Evolutionary conservation across 371 early-diverging fungal genomes (phyloP).

Genomic region (Mucor saturninus): DNA sequence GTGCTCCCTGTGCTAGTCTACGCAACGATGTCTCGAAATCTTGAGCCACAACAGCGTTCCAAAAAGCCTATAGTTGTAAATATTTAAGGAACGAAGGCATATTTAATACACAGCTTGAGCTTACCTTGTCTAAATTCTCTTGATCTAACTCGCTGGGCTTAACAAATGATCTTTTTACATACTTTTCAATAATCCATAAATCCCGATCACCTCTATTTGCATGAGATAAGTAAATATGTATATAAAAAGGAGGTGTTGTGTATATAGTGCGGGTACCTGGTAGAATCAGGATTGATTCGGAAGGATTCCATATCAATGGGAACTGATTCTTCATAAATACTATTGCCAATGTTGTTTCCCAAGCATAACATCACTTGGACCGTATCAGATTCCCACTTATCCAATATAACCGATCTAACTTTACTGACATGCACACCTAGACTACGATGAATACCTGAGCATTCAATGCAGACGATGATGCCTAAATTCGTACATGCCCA

Average conservation of each 20-base stretch:
- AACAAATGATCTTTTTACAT: constrained; percentile 71
- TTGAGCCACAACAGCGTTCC: constrained; percentile 61
- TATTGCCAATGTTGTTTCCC: constrained; percentile 80
- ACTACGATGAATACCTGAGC: constrained; percentile 96
- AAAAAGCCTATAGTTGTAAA: constrained; percentile 42
- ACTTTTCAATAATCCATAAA: constrained; percentile 77
- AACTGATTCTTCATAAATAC: constrained; percentile 68
- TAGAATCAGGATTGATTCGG: constrained; percentile 34
- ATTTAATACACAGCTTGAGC: neutral
- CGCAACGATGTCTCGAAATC: constrained; percentile 64
- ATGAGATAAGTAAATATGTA: neutral
- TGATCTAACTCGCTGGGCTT: constrained; percentile 28
- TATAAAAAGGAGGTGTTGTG: neutral
- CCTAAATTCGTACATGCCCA: constrained; percentile 97
- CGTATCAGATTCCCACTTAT: constrained; percentile 87
- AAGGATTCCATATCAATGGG: constrained; percentile 45
- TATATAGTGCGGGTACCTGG: constrained; percentile 21
- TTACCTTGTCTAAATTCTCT: constrained; percentile 33
- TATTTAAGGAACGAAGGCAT: neutral
- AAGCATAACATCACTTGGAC: constrained; percentile 80
- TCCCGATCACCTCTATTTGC: constrained; percentile 61
- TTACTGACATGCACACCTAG: constrained; percentile 93
- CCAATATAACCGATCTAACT: constrained; percentile 84
- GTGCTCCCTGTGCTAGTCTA: constrained; percentile 74
- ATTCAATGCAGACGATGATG: constrained; percentile 93